Evolutionary conservation across 78 protist genomes (phyloP).

Genomic region (Corallochytrium limacisporum): DNA sequence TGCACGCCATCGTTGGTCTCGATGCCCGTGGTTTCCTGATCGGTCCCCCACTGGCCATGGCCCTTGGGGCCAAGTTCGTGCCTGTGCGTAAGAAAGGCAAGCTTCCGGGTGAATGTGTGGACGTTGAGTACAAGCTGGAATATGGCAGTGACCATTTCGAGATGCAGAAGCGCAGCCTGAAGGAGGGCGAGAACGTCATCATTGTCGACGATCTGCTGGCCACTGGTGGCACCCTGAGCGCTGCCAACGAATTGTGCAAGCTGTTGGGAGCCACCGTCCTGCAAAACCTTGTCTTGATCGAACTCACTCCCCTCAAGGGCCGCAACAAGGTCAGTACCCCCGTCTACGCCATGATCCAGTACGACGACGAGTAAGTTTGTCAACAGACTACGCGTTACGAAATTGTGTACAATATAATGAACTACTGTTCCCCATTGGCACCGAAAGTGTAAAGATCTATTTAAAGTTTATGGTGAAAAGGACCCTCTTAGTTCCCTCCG

Average conservation of each 20-base stretch:
- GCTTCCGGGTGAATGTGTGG: slow-evolving; percentile 10
- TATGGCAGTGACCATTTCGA: slow-evolving; percentile 8
- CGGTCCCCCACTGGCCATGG: neutral
- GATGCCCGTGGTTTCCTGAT: slow-evolving; percentile 30
- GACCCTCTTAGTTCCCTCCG: no score
- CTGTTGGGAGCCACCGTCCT: no score
- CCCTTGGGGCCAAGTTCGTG: neutral
- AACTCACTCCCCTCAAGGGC: no score
- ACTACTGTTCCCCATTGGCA: no score
- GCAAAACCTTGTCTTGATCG: no score
- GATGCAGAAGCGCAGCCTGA: slow-evolving; percentile 1
- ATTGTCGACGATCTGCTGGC: slow-evolving; percentile 39
- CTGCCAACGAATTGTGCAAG: neutral
- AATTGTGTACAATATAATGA: no score
- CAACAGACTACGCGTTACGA: no score
- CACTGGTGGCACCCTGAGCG: slow-evolving; percentile 21
- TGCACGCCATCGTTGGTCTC: slow-evolving; percentile 10
- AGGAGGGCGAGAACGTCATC: slow-evolving; percentile 8
- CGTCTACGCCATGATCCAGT: no score
- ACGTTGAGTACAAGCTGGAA: neutral
- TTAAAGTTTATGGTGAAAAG: no score
- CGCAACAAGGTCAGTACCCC: no score
- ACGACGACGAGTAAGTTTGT: no score
- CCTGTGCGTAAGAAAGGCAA: slow-evolving; percentile 32
- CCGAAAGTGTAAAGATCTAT: no score